Evolutionary conservation across 2,329 filamentous ascomycete species (phyloP).

Genomic region (Aspergillus sp.): DNA sequence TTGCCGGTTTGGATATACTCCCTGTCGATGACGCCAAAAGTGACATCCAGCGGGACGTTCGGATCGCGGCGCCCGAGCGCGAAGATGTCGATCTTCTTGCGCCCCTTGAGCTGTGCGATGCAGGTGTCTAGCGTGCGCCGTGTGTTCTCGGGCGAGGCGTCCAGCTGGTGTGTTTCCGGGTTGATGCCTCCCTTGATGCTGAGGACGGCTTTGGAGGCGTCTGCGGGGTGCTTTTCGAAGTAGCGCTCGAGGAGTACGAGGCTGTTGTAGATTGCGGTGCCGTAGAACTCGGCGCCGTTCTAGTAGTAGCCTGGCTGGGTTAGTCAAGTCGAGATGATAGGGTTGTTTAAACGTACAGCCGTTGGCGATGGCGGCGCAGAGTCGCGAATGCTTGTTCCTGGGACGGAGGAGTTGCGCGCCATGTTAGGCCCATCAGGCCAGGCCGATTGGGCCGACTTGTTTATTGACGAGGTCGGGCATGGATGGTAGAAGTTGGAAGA

Average conservation of each 20-base stretch:
- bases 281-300: constrained; percentile 36
- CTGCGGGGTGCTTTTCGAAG: constrained; percentile 28
- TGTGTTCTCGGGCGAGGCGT: constrained; percentile 52
- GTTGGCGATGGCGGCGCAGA: neutral
- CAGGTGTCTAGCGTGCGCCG: constrained; percentile 54
- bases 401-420: neutral
- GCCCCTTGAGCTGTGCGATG: constrained; percentile 44
- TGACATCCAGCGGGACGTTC: constrained; percentile 44
- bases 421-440: constrained; percentile 4
- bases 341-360: neutral
- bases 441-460: constrained; percentile 1
- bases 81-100: constrained; percentile 59
- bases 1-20: constrained; percentile 39
- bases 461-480: neutral
- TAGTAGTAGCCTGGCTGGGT: constrained; percentile 11
- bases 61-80: constrained; percentile 55
- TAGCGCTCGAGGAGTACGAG: constrained; percentile 28
- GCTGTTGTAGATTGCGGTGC: constrained; percentile 29
- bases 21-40: neutral
- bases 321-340: neutral
- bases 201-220: constrained; percentile 27
- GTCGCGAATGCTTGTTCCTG: constrained; percentile 3
- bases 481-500: neutral
- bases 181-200: constrained; percentile 31
- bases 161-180: constrained; percentile 34